Percentiles rank a stretch among this genome's conserved stretches.
Evolutionary conservation across 768 basidiomycete species (phyloP).

Genomic region (Amanita molliuscula): DNA sequence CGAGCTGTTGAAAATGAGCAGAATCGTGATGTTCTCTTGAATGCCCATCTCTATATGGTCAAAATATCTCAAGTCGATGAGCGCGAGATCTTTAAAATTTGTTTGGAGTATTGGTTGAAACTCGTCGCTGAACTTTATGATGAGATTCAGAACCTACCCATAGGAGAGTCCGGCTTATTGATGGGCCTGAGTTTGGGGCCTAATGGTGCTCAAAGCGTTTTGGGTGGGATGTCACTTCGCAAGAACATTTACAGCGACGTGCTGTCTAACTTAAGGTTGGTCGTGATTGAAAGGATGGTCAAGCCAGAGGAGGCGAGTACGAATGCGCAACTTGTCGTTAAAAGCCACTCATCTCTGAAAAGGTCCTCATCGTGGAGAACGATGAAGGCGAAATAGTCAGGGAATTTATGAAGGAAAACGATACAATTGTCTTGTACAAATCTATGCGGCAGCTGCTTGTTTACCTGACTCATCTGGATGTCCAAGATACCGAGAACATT

Average conservation of each 20-base stretch:
- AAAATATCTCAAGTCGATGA: constrained; percentile 98
- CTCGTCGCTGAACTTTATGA: constrained; percentile 96
- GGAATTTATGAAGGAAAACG: constrained; percentile 98
- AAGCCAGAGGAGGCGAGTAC: constrained; percentile 90
- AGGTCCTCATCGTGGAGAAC: constrained; percentile 98
- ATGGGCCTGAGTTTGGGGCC: constrained; percentile 82
- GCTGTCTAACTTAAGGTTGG: constrained; percentile 83
- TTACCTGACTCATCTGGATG: constrained; percentile 95
- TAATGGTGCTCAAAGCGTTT: constrained; percentile 51
- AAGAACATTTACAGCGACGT: constrained; percentile 97
- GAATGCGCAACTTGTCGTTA: neutral
- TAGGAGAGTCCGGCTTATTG: constrained; percentile 75
- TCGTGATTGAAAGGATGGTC: constrained; percentile 98
- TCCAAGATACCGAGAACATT: constrained; percentile 92
- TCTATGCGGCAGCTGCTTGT: constrained; percentile 97
- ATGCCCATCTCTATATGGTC: constrained; percentile 97
- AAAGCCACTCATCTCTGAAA: constrained; percentile 4
- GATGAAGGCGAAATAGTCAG: constrained; percentile 99
- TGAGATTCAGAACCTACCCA: constrained; percentile 88
- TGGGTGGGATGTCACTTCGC: constrained; percentile 69
- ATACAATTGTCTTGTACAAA: constrained; percentile 98
- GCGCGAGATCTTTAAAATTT: constrained; percentile 98
- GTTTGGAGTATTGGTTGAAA: constrained; percentile 95
- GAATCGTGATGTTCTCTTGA: constrained; percentile 88
- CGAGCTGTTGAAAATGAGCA: constrained; percentile 88